Evolutionary conservation across 2,329 filamentous ascomycete genomes (phyloP).

Genomic region (Paracoccidioides brasiliensis): DNA sequence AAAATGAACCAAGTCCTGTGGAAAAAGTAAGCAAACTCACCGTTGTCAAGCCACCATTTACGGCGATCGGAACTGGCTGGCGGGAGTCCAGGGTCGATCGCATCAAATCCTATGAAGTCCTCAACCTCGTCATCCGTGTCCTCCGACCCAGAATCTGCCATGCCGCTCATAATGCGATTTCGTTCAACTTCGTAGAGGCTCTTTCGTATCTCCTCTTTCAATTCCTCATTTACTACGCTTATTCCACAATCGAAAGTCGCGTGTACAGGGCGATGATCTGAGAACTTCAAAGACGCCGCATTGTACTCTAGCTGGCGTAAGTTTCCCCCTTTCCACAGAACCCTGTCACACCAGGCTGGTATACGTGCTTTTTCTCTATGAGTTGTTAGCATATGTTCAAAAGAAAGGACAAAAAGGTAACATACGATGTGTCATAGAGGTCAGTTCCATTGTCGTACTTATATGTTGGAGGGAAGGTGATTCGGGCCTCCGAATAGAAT

Average conservation of each 20-base stretch:
- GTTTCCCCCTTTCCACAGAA: conserved; percentile 73
- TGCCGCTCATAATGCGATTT: conserved; percentile 44
- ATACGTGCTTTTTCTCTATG: conserved; percentile 77
- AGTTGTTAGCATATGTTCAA: conserved; percentile 19
- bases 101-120: conserved; percentile 67
- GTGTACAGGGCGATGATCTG: conserved; percentile 92
- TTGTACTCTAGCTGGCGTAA: conserved; percentile 74
- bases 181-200: conserved; percentile 60
- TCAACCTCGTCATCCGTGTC: conserved; percentile 39
- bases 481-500: conserved; percentile 80
- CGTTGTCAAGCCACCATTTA: conserved; percentile 54
- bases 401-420: conserved; percentile 8
- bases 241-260: conserved; percentile 77
- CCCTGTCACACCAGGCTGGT: conserved; percentile 92
- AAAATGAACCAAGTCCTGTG: neutral
- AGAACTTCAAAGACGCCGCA: conserved; percentile 71
- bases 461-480: conserved; percentile 86
- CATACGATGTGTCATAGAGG: conserved; percentile 78
- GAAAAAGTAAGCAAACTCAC: conserved; percentile 22
- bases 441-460: conserved; percentile 86
- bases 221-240: conserved; percentile 61
- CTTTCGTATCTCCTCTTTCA: conserved; percentile 58
- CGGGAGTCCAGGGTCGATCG: conserved; percentile 63
- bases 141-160: conserved; percentile 13
- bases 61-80: conserved; percentile 48